Percentiles rank a stretch among this genome's conserved stretches.
phyloP scores from a whole-genome alignment of 441 rosid species.

The Pelargonium citronellum region DNA sequence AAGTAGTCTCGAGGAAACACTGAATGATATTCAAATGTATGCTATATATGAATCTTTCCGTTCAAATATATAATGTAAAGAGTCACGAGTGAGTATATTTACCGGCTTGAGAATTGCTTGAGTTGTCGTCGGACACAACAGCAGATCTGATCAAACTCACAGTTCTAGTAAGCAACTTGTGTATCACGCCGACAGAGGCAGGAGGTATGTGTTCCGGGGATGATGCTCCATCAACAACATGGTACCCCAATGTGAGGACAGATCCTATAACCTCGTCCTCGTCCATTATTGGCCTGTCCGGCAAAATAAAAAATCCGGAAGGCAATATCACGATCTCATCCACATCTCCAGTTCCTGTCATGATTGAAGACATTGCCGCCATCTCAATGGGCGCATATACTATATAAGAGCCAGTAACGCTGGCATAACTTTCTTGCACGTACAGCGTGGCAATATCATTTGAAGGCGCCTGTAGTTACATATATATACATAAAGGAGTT shows the following conservation, averaged over 20 bases:
- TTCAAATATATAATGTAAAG: neutral
- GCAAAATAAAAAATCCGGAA: slow-evolving; percentile 43
- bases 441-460: slow-evolving; percentile 22
- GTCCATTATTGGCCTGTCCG: slow-evolving; percentile 19
- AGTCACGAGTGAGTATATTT: neutral
- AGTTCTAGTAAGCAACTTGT: slow-evolving; percentile 22
- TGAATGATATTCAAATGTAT: neutral
- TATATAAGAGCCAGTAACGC: slow-evolving; percentile 29
- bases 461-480: slow-evolving; percentile 17
- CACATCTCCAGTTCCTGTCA: slow-evolving; percentile 30
- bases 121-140: slow-evolving; percentile 12
- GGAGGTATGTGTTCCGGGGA: slow-evolving; percentile 10
- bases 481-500: neutral
- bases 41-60: neutral
- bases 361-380: slow-evolving; percentile 20
- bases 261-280: slow-evolving; percentile 21
- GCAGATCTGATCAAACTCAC: slow-evolving; percentile 16
- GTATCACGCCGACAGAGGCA: slow-evolving; percentile 10
- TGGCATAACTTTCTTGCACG: slow-evolving; percentile 37
- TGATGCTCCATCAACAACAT: slow-evolving; percentile 24
- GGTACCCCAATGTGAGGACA: slow-evolving; percentile 34
- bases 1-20: no score
- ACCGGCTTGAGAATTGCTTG: neutral
- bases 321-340: slow-evolving; percentile 28
- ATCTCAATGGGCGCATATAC: slow-evolving; percentile 40